Evolutionary conservation across 1,139 yeast species (phyloP), one percentile per base, ranked within the genome.

Genomic region (Taphrina sp.): DNA sequence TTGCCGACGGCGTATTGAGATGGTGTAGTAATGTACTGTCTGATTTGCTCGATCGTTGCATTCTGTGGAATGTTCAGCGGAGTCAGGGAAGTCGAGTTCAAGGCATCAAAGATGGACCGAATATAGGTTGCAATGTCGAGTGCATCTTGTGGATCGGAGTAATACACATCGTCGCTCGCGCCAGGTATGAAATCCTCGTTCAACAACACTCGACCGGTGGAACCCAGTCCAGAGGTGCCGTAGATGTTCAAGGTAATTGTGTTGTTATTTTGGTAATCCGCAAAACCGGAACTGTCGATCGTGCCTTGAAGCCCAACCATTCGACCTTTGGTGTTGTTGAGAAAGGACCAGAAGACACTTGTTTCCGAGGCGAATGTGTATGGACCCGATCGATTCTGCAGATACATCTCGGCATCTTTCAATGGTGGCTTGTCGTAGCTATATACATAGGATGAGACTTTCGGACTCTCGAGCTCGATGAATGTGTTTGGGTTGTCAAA

Each of bases 401-500:
- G 39, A 19, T 43, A 43, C 12, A 8, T 19, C 12, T 24, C 28
- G 19, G 37, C 49, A n/a, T 43, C 49, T 19, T 16, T n/a, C 19
- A 20, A 12, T 3, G 8, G 19, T 3, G 49, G 49, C 8, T 14
- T 14, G 10, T 43, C 38, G 26, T 43, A 43, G 29, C 19, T 12
- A 29, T 43, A 43, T 14, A 38, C 31, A 29, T 43, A 43, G n/a
- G 49, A 34, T 19, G 24, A 33, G n/a, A 43, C 37, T 4, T 31
- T 20, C 1, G 12, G 16, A 29, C 38, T 43, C 17, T 19, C 20
- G 10, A 43, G 29, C 39, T 31, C 49, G 17, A 43, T 31, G 29
- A 43, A 34, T n/a, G 49, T 43, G 17, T 43, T 34, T 26, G 44
- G 46, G 17, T 43, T 43, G 29, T 43, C 49, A 22, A 31, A 43